These are phyloP conservation scores for Lachancea sp. DNA, from an alignment of 805 yeast genomes.

Conservation along the genomic window DNA sequence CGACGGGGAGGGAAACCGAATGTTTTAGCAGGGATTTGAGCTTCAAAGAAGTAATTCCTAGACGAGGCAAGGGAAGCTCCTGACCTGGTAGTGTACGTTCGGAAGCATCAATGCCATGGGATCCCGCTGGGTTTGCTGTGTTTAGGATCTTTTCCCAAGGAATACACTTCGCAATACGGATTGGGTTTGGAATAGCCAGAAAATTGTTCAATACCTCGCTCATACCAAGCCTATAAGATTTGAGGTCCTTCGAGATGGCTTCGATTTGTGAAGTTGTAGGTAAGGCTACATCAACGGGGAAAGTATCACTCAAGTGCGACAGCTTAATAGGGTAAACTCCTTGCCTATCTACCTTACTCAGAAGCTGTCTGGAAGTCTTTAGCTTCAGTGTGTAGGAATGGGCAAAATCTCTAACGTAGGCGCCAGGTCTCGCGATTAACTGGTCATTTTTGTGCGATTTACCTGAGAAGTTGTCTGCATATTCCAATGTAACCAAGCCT, in stretches of 20 bases:
- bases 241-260: slow-evolving; percentile 47
- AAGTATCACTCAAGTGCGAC: slow-evolving; percentile 55
- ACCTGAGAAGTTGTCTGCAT: slow-evolving; percentile 58
- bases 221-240: slow-evolving; percentile 65
- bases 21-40: slow-evolving; percentile 54
- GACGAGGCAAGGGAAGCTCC: slow-evolving; percentile 68
- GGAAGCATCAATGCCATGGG: slow-evolving; percentile 57
- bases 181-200: slow-evolving; percentile 66
- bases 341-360: slow-evolving; percentile 62
- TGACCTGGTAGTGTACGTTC: slow-evolving; percentile 60
- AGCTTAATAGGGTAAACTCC: slow-evolving; percentile 92
- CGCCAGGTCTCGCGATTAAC: slow-evolving; percentile 57
- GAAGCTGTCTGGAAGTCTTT: slow-evolving; percentile 62
- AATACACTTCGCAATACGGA: slow-evolving; percentile 63
- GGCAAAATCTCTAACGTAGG: slow-evolving; percentile 83
- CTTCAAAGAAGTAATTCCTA: slow-evolving; percentile 65
- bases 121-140: slow-evolving; percentile 60
- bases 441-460: slow-evolving; percentile 47
- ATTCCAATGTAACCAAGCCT: slow-evolving; percentile 65
- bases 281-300: slow-evolving; percentile 47
- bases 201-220: slow-evolving; percentile 75
- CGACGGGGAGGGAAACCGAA: slow-evolving; percentile 50
- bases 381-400: slow-evolving; percentile 70
- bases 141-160: slow-evolving; percentile 63
- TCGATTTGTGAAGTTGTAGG: slow-evolving; percentile 18